phyloP scores from a whole-genome alignment of 106 monocot genomes.

The Apostasia ramifera region DNA sequence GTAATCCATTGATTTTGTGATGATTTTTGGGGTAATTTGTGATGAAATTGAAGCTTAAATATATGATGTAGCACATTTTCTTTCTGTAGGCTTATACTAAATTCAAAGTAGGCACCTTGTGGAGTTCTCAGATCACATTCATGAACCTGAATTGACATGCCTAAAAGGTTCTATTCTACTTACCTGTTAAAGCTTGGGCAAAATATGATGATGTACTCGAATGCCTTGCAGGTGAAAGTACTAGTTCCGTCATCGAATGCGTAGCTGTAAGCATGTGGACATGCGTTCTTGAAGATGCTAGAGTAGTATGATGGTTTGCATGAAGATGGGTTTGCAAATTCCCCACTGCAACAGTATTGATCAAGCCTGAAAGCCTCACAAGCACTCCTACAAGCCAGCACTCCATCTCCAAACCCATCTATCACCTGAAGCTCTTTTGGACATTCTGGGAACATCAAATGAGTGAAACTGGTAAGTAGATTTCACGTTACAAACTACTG shows the following conservation, averaged over 20 bases:
- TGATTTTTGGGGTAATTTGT: too few relatives aligned
- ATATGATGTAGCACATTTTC: too few relatives aligned
- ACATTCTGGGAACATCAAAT: slow-evolving; percentile 30
- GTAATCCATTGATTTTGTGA: too few relatives aligned
- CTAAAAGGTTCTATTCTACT: background rate
- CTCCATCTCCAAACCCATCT: slow-evolving; percentile 32
- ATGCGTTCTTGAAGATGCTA: slow-evolving; percentile 59
- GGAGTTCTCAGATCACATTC: too few relatives aligned
- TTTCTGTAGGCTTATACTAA: too few relatives aligned
- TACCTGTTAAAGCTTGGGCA: slow-evolving; percentile 51
- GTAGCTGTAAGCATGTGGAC: slow-evolving; percentile 82
- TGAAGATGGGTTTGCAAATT: slow-evolving; percentile 44
- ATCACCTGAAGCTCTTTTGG: slow-evolving; percentile 77
- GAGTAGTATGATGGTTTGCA: slow-evolving; percentile 69
- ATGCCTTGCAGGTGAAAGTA: slow-evolving; percentile 74
- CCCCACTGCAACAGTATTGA: slow-evolving; percentile 77
- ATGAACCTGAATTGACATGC: too few relatives aligned
- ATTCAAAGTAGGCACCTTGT: too few relatives aligned
- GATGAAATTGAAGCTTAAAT: too few relatives aligned
- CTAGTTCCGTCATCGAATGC: slow-evolving; percentile 73
- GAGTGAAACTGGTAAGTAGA: background rate
- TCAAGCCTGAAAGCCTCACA: slow-evolving; percentile 73
- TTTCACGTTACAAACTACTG: background rate
- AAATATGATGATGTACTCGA: slow-evolving; percentile 63
- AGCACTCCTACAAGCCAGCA: slow-evolving; percentile 71